A percentile compares a stretch with the other conserved stretches of the same genome.
phyloP scores from a whole-genome alignment of 2,329 filamentous ascomycete species.

The Fusarium veterinarium region DNA sequence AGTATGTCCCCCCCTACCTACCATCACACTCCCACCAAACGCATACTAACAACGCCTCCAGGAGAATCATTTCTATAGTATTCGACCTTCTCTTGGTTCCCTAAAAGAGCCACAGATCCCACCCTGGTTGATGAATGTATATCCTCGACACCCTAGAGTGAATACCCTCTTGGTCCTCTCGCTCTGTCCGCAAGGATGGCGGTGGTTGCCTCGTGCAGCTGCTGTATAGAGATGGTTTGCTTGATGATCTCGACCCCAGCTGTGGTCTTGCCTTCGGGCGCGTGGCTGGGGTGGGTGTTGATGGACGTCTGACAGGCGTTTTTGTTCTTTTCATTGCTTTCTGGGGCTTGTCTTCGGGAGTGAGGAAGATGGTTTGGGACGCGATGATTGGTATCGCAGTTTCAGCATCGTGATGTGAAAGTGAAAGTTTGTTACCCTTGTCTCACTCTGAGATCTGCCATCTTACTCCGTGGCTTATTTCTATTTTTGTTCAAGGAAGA shows the following conservation, averaged over 20 bases:
- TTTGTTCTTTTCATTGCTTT: slow-evolving; percentile 66
- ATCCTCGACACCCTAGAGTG: slow-evolving; percentile 75
- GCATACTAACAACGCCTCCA: not conserved
- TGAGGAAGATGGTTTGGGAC: slow-evolving; percentile 60
- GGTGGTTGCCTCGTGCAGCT: slow-evolving; percentile 49
- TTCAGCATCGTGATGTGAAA: not conserved
- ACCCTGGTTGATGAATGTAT: slow-evolving; percentile 64
- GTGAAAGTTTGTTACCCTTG: slow-evolving; percentile 59
- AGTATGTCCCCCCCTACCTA: not conserved
- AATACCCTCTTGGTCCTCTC: slow-evolving; percentile 43
- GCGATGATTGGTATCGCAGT: not conserved
- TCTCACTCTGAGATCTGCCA: slow-evolving; percentile 85
- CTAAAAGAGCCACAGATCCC: slow-evolving; percentile 91
- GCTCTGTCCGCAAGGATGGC: slow-evolving; percentile 63
- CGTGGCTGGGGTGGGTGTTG: slow-evolving; percentile 81
- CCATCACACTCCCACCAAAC: not conserved
- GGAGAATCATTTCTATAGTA: slow-evolving; percentile 99
- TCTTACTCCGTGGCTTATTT: slow-evolving; percentile 75
- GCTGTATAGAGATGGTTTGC: slow-evolving; percentile 81
- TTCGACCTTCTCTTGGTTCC: slow-evolving; percentile 91
- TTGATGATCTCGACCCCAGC: slow-evolving; percentile 92
- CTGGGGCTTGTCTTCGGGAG: slow-evolving; percentile 58
- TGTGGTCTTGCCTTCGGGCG: slow-evolving; percentile 81
- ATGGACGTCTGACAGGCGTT: slow-evolving; percentile 88
- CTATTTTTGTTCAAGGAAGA: slow-evolving; percentile 79